Base-by-base conservation (phyloP, 805 yeast species). In the Candida xiaguanensis region DNA sequence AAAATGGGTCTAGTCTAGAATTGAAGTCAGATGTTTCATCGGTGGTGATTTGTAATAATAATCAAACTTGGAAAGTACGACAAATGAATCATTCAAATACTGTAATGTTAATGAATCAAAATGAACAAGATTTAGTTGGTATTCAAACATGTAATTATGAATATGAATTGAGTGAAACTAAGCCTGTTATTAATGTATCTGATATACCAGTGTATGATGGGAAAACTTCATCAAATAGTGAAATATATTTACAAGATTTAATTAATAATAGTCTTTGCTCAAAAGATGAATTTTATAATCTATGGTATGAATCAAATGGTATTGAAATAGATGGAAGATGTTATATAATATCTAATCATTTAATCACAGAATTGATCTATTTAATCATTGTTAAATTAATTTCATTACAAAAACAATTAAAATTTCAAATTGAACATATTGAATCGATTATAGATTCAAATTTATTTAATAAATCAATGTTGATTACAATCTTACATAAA, bases 61-160 rank as follows among this genome's bases (percentile, higher is more conserved):
- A 61, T 20, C 58, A 67, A 36, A 84, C 95, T 0, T 89, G 77
- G 75, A 66, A 69, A 32, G 50, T 89, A 13, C 70, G 87, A 38
- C 90, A 84, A 51, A 82, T 85, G 66, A 86, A 87, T 54, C 97
- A 91, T 58, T 85, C 96, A 6, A 89, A 91, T 57, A 75, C 91
- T 4, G 80, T 85, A n/a, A 56, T 88, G 48, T 44, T 89, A 16
- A 54, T 77, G 55, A 56, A 54, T 31, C 40, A 50, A 52, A 45
- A 41, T 17, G 36, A 42, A 5, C 35, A 41, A 5, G 22, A 39
- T 11, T 34, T 65, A 20, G 39, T 65, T 11, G 69, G 70, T 1
- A 45, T 60, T 13, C 53, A 57, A 9, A 53, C 39, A 42, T 41
- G 56, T 5, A 45, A 60, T 17, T 67, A 59, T 44, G 63, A 62